phyloP scores from a whole-genome alignment of 164 flowering plant species.

The Paratinospora sagittata region DNA sequence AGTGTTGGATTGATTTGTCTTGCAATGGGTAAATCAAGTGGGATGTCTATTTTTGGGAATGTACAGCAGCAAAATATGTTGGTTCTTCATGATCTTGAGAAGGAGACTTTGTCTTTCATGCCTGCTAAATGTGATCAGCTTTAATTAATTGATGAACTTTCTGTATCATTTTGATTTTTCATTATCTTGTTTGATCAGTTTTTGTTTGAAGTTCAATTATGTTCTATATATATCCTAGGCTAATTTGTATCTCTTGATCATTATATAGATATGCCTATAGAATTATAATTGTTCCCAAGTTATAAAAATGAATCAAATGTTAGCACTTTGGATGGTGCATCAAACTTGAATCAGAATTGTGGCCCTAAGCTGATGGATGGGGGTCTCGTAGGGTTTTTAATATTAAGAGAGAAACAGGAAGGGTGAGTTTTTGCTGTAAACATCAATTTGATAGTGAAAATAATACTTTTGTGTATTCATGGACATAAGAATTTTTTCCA shows the following conservation, averaged over 20 bases:
- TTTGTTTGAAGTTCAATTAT: background rate
- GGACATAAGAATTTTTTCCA: too few species aligned
- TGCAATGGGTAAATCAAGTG: slow-evolving; percentile 61
- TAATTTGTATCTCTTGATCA: background rate
- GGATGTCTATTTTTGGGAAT: slow-evolving; percentile 85
- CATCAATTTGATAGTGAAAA: too few species aligned
- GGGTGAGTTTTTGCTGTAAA: too few species aligned
- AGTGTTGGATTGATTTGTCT: slow-evolving; percentile 52
- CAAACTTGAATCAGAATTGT: too few species aligned
- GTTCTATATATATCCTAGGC: background rate
- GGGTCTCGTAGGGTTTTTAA: too few species aligned
- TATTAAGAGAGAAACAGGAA: too few species aligned
- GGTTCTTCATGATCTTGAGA: slow-evolving; percentile 65
- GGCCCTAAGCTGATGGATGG: too few species aligned
- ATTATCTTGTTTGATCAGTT: background rate
- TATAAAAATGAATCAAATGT: background rate
- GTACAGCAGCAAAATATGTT: slow-evolving; percentile 78
- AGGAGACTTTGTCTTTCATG: slow-evolving; percentile 52
- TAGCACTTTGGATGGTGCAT: background rate
- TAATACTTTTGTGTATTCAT: too few species aligned
- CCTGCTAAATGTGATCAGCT: slow-evolving; percentile 54
- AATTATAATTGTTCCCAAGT: background rate
- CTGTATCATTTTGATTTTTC: background rate
- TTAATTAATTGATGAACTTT: slow-evolving; percentile 14
- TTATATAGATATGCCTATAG: background rate